Evolutionary conservation across 2,329 filamentous ascomycete species (phyloP).

Genomic region (Ophiostoma novo-ulmi): DNA sequence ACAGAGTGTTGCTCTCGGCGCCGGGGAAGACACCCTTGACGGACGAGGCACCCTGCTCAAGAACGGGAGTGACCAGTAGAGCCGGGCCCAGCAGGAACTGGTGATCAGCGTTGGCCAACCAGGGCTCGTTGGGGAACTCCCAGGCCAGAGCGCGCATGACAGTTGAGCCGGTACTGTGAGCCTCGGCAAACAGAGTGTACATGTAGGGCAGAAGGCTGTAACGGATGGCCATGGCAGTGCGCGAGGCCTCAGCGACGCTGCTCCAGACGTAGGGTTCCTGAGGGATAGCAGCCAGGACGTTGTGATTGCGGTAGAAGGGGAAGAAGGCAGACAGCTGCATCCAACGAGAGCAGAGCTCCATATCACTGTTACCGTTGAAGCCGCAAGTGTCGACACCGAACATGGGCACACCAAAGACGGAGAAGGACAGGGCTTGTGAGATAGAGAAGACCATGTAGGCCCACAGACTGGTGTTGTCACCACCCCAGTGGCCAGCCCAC

Average conservation of each 20-base stretch:
- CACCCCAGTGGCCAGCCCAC: slow-evolving; percentile 61
- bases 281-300: slow-evolving; percentile 37
- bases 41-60: slow-evolving; percentile 40
- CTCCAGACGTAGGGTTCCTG: slow-evolving; percentile 73
- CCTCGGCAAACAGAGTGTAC: slow-evolving; percentile 64
- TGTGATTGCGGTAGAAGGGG: slow-evolving; percentile 71
- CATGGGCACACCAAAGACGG: slow-evolving; percentile 64
- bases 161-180: slow-evolving; percentile 58
- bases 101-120: slow-evolving; percentile 43
- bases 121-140: slow-evolving; percentile 53
- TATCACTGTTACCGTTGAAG: slow-evolving; percentile 61
- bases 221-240: slow-evolving; percentile 64
- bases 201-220: slow-evolving; percentile 78
- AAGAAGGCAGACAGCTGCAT: slow-evolving; percentile 66
- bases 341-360: slow-evolving; percentile 71
- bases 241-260: slow-evolving; percentile 57
- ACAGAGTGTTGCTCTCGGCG: slow-evolving; percentile 40
- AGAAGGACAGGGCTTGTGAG: slow-evolving; percentile 54
- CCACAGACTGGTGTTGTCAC: slow-evolving; percentile 55
- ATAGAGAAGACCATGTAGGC: slow-evolving; percentile 55
- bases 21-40: slow-evolving; percentile 47
- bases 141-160: slow-evolving; percentile 68
- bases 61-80: slow-evolving; percentile 47
- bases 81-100: slow-evolving; percentile 50
- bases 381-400: slow-evolving; percentile 72